Conservation (phyloP, 2,329 filamentous ascomycete species). For the Alternaria gaisen region DNA sequence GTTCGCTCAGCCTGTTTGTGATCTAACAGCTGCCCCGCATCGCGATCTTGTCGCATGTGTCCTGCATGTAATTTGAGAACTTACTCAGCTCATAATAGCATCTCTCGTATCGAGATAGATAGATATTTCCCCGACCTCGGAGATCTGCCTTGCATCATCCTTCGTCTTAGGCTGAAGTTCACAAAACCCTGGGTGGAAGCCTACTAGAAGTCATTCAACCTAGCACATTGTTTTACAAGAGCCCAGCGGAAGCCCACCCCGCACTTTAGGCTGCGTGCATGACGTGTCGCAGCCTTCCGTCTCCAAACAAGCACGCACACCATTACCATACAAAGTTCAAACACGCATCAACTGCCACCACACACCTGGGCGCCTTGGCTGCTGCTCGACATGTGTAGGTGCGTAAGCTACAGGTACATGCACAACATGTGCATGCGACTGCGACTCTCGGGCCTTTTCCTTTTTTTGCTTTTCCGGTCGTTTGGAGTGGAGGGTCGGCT, state of each 20-base stretch:
- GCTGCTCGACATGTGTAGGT: not conserved
- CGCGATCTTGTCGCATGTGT: not conserved
- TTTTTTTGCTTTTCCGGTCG: constrained; percentile 3
- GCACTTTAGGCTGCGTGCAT: constrained; percentile 5
- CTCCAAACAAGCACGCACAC: constrained; percentile 10
- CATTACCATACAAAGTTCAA: constrained; percentile 6
- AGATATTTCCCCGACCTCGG: not conserved
- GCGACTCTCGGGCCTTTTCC: constrained; percentile 1
- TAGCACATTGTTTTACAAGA: not conserved
- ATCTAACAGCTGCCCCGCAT: not conserved
- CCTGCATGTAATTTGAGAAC: constrained; percentile 1
- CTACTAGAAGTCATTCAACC: not conserved
- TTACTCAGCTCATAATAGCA: not conserved
- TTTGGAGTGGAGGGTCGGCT: constrained; percentile 8
- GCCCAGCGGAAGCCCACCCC: not conserved
- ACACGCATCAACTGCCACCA: constrained; percentile 6
- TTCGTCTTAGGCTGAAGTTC: not conserved
- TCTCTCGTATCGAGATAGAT: not conserved
- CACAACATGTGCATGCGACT: not conserved
- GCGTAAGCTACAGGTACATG: constrained; percentile 1
- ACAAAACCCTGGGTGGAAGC: not conserved
- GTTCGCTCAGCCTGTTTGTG: not conserved
- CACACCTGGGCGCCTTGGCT: constrained; percentile 10
- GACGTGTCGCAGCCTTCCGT: constrained; percentile 8
- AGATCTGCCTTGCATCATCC: not conserved